Base-by-base conservation (phyloP, 805 yeast species). In the Wickerhamomyces chaumierensis region DNA sequence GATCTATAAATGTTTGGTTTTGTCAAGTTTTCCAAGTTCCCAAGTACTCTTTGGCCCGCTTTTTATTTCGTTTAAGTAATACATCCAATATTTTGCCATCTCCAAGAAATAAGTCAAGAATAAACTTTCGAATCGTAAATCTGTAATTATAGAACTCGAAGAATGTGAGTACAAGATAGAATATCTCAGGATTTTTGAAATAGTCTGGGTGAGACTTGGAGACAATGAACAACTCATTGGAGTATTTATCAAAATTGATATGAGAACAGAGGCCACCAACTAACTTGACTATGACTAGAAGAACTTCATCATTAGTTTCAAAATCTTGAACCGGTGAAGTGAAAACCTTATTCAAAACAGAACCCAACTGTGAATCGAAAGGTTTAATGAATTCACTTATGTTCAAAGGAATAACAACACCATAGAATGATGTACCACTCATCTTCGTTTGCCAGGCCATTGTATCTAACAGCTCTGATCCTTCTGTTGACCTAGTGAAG, bases 381-480 rank as follows among this genome's bases (percentile, higher is more conserved):
- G 29, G 29, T 25, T 5, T 48, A 21, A 67, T 44, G 36, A 64
- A 60, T 6, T 48, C 52, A 9, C 53, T 51, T 18, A 63, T 37
- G 14, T 55, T 49, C 20, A 45, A 46, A 2, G 77, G 76, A 16
- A 68, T 38, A 15, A 65, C 53, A 16, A 69, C 57, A 1, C 71
- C 69, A 16, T 59, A 49, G 0, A 76, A 71, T 2, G 53, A n/a
- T n/a, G n/a, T n/a, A n/a, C n/a, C n/a, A n/a, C n/a, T n/a, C n/a
- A 66, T 49, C 20, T 71, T 69, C 16, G 75, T 66, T 34, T 57
- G 62, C 96, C 96, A 90, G 2, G 78, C 78, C 39, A 71, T 63
- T 48, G 86, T 95, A 52, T 85, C 95, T 40, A 88, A 61, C 14
- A 87, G 75, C 52, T 88, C 96, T 18, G 78, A 68, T 0, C 97